Conservation (phyloP, 2,329 filamentous ascomycete species). For the Trichophyton simii region DNA sequence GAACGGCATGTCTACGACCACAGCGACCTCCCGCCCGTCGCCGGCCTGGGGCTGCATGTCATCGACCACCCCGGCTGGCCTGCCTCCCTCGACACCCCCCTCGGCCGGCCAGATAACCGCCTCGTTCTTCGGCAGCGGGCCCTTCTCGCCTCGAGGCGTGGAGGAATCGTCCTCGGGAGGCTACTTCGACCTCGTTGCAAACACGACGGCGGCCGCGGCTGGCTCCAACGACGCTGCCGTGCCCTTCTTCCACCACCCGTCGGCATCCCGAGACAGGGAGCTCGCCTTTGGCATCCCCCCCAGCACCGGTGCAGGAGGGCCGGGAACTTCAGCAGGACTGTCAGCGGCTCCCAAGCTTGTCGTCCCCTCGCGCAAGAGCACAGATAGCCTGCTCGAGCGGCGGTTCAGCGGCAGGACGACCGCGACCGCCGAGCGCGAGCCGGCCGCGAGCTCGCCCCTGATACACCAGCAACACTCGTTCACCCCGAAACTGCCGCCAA, state of each 20-base stretch:
- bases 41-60: slow-evolving; percentile 14
- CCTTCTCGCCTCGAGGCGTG: not conserved
- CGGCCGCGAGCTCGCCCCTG: not conserved
- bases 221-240: not conserved
- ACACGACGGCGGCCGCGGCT: not conserved
- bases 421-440: not conserved
- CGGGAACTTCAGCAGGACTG: too few relatives aligned
- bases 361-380: not conserved
- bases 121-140: slow-evolving; percentile 29
- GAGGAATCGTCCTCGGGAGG: slow-evolving; percentile 7
- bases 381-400: not conserved
- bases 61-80: slow-evolving; percentile 36
- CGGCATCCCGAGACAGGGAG: not conserved
- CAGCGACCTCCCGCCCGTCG: slow-evolving; percentile 17
- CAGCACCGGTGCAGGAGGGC: not conserved
- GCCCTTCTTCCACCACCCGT: not conserved
- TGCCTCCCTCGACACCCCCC: slow-evolving; percentile 41
- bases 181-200: slow-evolving; percentile 10
- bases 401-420: not conserved
- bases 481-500: not conserved
- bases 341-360: not conserved
- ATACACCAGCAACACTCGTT: not conserved
- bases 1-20: slow-evolving; percentile 16
- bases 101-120: slow-evolving; percentile 44
- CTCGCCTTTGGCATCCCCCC: not conserved